Base-by-base conservation (phyloP, 1,139 yeast species). In the Saccharomyces hybrid region DNA sequence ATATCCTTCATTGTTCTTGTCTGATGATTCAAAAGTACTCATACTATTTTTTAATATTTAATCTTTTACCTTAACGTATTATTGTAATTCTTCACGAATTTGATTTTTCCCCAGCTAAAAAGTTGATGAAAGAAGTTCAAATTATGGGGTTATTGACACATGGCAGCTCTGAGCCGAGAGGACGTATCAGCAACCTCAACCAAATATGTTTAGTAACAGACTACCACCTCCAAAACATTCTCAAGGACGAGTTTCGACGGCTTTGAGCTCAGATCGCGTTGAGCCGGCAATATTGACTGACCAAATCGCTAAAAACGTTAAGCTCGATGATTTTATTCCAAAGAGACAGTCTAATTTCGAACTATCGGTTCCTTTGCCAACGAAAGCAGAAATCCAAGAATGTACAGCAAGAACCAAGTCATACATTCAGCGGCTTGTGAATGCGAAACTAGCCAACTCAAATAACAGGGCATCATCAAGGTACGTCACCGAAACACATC, bases 351-450 rank as follows among this genome's bases (percentile, higher is more conserved):
- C 76, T 23, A 72, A 72, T 44, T 68, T 70, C 48, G 66, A 70
- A 25, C 50, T 73, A 5, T 55, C 60, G 4, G 57, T 72, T 6
- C 69, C 73, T 0, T 62, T 72, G 47, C 84, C 85, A 0, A 66
- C 77, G 0, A 70, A 71, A 14, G 75, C 72, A 3, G 75, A 73
- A 30, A 71, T 80, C 5, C 64, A 64, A 3, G 70, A 63, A 26
- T 72, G 78, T 1, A 71, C 76, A 4, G 68, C 70, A n/a, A 68
- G 73, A 53, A 83, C 88, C 0, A 75, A 73, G 57, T 70, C 67
- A 2, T 81, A 82, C 0, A 67, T 83, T 13, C 78, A 79, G 47
- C 70, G 70, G 50, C 71, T 82, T 1, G 60, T 83, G 4, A 68
- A 72, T 2, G 69, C 73, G 4, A 76, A 77, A 53, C 3, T 51